Conservation (phyloP, 2,329 filamentous ascomycete genomes). For the Diplodia seriata region DNA sequence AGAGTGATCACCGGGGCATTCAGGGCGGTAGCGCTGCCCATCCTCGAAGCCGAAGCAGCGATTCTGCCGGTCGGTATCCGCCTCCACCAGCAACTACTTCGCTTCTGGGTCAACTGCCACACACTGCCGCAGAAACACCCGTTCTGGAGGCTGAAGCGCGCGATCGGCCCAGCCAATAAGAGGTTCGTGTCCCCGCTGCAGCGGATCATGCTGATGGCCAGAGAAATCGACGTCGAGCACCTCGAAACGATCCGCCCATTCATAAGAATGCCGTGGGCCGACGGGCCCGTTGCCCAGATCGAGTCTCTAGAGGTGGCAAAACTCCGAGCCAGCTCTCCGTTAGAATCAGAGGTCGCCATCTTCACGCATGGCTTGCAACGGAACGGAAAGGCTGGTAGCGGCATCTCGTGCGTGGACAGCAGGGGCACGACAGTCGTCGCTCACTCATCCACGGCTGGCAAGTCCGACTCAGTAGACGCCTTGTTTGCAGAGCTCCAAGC, state of each 20-base stretch:
- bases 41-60: constrained; percentile 17
- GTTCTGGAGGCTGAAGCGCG: constrained; percentile 6
- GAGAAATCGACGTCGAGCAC: neutral
- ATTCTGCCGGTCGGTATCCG: neutral
- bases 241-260: constrained; percentile 5
- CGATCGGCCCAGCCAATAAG: neutral
- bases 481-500: no score
- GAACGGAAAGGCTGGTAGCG: neutral
- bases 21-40: constrained; percentile 14
- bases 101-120: constrained; percentile 16
- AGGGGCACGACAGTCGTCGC: neutral
- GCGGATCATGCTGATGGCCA: constrained; percentile 5
- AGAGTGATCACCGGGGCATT: constrained; percentile 22
- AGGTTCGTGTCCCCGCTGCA: constrained; percentile 23
- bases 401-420: neutral
- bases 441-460: neutral
- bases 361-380: neutral
- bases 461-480: no score
- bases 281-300: neutral
- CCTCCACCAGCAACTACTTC: neutral
- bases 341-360: neutral
- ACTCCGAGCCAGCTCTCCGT: neutral
- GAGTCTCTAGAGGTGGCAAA: neutral
- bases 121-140: constrained; percentile 6
- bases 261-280: neutral